A percentile compares a stretch with the other conserved stretches of the same genome.
Evolutionary conservation across 805 yeast species (phyloP).

Genomic region (Starmerella stigmatis): DNA sequence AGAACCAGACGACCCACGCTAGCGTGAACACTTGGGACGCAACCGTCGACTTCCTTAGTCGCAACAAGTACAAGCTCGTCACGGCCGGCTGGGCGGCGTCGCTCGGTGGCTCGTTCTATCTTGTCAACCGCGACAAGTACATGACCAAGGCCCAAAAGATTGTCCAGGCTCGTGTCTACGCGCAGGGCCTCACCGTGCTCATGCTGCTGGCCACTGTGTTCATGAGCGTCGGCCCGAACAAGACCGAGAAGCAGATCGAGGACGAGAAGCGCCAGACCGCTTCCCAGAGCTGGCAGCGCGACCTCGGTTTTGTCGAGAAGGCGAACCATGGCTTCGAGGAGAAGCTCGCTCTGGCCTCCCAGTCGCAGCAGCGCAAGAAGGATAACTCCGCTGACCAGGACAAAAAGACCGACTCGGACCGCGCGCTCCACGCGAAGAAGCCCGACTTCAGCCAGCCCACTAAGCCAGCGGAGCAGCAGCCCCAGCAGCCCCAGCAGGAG

Average conservation of each 20-base stretch:
- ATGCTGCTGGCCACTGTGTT: conserved; percentile 44
- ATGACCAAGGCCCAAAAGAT: conserved; percentile 71
- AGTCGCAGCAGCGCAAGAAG: neutral
- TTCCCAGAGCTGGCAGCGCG: conserved; percentile 23
- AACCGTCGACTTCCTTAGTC: conserved; percentile 3
- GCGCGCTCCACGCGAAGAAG: neutral
- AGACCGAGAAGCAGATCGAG: conserved; percentile 2
- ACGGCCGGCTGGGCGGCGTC: conserved; percentile 74
- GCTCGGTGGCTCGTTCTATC: conserved; percentile 67
- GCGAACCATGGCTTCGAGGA: conserved; percentile 15
- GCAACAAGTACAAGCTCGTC: conserved; percentile 37
- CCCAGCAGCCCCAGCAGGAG: too few species aligned
- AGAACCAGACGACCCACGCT: neutral
- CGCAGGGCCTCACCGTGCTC: conserved; percentile 71
- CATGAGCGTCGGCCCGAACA: conserved; percentile 18
- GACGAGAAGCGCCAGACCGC: conserved; percentile 9
- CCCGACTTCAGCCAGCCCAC: too few species aligned
- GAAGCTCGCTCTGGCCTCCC: conserved; percentile 14
- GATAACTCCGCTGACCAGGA: neutral
- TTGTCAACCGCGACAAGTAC: conserved; percentile 61
- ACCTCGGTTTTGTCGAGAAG: conserved; percentile 20
- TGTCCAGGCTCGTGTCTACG: conserved; percentile 86
- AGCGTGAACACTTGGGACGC: conserved; percentile 4
- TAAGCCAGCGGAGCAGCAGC: too few species aligned
- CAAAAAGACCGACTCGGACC: neutral